Evolutionary conservation across 306 rosid species (phyloP).

Genomic region (Abrus precatorius): DNA sequence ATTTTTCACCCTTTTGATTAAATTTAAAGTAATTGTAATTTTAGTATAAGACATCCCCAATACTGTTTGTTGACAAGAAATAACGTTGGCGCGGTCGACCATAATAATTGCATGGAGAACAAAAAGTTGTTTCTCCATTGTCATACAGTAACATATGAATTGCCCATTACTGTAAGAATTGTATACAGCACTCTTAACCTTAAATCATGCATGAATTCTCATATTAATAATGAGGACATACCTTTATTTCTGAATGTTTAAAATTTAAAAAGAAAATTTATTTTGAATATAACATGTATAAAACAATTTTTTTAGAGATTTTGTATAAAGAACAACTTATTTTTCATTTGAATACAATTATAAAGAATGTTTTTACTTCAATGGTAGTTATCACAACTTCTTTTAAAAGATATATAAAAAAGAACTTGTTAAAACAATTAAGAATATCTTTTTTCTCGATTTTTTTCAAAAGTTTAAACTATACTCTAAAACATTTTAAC

Average conservation of each 20-base stretch:
- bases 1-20: conserved; percentile 13
- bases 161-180: conserved; percentile 10
- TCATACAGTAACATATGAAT: conserved; percentile 1
- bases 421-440: too few species aligned
- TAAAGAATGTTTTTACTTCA: too few species aligned
- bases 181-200: conserved; percentile 25
- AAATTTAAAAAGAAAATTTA: background rate
- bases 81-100: conserved; percentile 22
- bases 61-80: conserved; percentile 40
- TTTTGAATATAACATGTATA: background rate
- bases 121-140: conserved; percentile 34
- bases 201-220: background rate
- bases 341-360: too few species aligned
- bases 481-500: too few species aligned
- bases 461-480: too few species aligned
- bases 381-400: too few species aligned
- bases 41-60: conserved; percentile 8
- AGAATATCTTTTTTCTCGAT: too few species aligned
- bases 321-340: too few species aligned
- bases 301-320: background rate
- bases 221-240: background rate
- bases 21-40: conserved; percentile 27
- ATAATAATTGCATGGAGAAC: conserved; percentile 34
- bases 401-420: too few species aligned
- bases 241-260: background rate